Evolutionary conservation across 768 basidiomycete species (phyloP), one percentile per base, ranked within the genome.

Genomic region (Calocybe gangraenosa): DNA sequence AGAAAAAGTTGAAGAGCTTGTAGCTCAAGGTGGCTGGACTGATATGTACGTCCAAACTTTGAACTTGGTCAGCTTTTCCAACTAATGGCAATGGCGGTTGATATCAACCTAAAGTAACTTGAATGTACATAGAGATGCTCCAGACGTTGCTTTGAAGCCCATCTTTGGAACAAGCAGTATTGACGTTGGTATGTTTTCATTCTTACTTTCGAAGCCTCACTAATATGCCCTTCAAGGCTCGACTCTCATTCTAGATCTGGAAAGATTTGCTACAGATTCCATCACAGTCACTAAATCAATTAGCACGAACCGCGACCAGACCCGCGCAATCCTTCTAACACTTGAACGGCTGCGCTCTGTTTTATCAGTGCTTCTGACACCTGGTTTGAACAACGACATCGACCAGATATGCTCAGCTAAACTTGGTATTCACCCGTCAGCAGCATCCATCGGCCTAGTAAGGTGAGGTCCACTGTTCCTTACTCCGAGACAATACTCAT

Each of bases 1-100:
- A 7, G 84, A 84, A 33, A 92, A 87, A 58, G 91, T 85, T 0
- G 76, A 80, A 40, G 91, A 92, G 39, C 69, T 92, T 45, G 55
- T 95, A 3, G 61, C 58, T 1, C 76, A 87, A 57, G 83, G 84
- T 0, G 78, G 77, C 1, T 98, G 94, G 95, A 63, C 64, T 14
- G 73, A 81, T 42, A 57, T 87, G 95, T 94, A 55, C 35, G 73
- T 52, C 5, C 31, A 36, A 14, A 14, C n/a, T n/a, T n/a, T n/a
- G n/a, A n/a, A 10, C 25, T 20, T 30, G 20, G 35, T 13, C 19
- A 15, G 32, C 21, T 20, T 37, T 7, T 15, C 17, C 20, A 7
- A n/a, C n/a, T n/a, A n/a, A n/a, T n/a, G n/a, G n/a, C n/a, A n/a
- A n/a, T n/a, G n/a, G n/a, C n/a, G n/a, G n/a, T n/a, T n/a, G n/a